Evolutionary conservation across 306 rosid genomes (phyloP).

Genomic region (Medicago ruthenica): DNA sequence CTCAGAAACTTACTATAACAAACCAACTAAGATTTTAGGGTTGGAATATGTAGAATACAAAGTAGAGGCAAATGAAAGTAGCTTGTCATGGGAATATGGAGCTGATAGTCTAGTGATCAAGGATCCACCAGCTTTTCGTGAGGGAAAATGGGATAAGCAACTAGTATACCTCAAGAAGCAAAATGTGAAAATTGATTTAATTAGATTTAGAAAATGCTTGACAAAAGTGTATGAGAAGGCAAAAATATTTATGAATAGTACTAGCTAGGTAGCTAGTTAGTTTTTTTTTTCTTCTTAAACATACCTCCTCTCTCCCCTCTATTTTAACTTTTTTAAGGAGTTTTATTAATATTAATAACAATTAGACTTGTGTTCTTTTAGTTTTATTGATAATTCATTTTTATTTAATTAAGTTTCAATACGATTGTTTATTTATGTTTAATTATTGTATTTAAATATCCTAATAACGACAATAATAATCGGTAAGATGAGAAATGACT

Average conservation of each 20-base stretch:
- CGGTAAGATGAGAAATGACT: no score
- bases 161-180: conserved; percentile 39
- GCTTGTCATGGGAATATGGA: conserved; percentile 40
- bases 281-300: not conserved
- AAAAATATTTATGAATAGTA: conserved; percentile 21
- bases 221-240: conserved; percentile 31
- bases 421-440: no score
- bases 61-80: conserved; percentile 47
- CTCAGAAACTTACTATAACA: conserved; percentile 41
- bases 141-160: conserved; percentile 19
- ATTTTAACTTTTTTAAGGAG: no score
- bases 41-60: conserved; percentile 50
- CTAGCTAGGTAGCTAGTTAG: not conserved
- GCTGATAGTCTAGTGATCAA: conserved; percentile 42
- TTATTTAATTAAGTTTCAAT: no score
- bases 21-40: conserved; percentile 32
- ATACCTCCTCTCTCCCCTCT: not conserved
- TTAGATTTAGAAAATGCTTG: conserved; percentile 44
- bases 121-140: not conserved
- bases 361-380: no score
- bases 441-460: no score
- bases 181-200: conserved; percentile 36
- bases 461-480: no score
- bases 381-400: no score
- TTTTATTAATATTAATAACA: no score